Evolutionary conservation across 768 basidiomycete genomes (phyloP).

Genomic region (Suillus occidentalis): DNA sequence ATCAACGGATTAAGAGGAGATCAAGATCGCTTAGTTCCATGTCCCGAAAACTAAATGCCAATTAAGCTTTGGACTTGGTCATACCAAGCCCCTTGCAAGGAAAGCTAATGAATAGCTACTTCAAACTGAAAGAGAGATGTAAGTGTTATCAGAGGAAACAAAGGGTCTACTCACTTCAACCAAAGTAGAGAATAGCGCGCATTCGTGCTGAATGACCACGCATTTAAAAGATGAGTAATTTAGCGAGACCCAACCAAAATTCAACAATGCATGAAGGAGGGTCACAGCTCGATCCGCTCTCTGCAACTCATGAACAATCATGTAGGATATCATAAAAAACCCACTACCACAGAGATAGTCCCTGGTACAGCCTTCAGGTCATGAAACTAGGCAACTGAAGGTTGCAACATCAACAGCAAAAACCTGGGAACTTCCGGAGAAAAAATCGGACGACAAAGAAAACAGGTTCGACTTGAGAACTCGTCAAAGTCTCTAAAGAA

Average conservation of each 20-base stretch:
- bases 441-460: neutral
- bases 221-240: neutral
- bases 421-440: neutral
- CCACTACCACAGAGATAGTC: neutral
- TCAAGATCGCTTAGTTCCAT: neutral
- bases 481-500: neutral
- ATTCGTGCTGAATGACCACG: neutral
- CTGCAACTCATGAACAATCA: neutral
- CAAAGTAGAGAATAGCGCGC: neutral
- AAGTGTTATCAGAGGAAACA: neutral
- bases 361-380: too few species aligned
- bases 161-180: neutral
- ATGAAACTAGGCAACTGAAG: neutral
- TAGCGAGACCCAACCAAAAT: neutral
- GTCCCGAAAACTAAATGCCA: neutral
- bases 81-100: neutral
- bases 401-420: neutral
- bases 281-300: neutral
- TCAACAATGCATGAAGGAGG: neutral
- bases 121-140: neutral
- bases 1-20: neutral
- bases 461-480: neutral
- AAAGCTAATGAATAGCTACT: neutral
- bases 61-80: neutral
- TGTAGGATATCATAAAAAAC: neutral